A percentile compares a stretch with the other conserved stretches of the same genome.
Conservation (phyloP, 2,329 filamentous ascomycete genomes). For the Aspergillus texensis region DNA sequence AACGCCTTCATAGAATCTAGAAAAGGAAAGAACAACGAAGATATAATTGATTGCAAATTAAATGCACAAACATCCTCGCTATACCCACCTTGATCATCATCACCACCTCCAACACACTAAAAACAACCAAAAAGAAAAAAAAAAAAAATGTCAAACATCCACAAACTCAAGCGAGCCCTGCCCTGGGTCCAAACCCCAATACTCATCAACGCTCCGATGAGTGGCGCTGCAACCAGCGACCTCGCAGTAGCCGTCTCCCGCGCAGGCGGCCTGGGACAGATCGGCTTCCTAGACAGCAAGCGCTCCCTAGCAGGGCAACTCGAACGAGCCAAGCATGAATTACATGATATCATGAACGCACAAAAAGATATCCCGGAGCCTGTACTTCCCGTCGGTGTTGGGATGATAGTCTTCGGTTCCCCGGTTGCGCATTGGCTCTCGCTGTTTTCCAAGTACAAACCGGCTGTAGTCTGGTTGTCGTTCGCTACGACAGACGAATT, state of each 20-base stretch:
- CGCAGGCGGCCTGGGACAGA: constrained; percentile 19
- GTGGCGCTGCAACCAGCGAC: constrained; percentile 16
- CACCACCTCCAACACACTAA: neutral
- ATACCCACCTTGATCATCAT: too few relatives aligned
- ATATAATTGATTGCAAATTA: too few relatives aligned
- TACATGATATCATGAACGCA: neutral
- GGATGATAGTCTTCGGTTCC: neutral
- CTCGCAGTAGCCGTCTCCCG: constrained; percentile 17
- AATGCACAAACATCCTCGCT: neutral
- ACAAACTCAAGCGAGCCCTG: constrained; percentile 10
- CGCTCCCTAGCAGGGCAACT: neutral
- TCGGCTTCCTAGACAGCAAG: constrained; percentile 15
- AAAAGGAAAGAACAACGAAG: too few relatives aligned
- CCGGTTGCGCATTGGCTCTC: constrained; percentile 1
- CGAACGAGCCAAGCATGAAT: constrained; percentile 4
- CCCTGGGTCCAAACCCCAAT: constrained; percentile 20
- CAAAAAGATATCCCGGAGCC: neutral
- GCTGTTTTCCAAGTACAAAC: constrained; percentile 15
- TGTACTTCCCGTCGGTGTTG: neutral
- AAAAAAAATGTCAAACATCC: neutral
- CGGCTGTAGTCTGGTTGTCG: constrained; percentile 19
- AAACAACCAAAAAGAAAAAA: neutral
- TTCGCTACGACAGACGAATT: constrained; percentile 15
- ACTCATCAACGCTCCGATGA: constrained; percentile 22
- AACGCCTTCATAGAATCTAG: too few relatives aligned